Conservation (phyloP, 2,329 filamentous ascomycete genomes). For the Microcyclospora pomicola region DNA sequence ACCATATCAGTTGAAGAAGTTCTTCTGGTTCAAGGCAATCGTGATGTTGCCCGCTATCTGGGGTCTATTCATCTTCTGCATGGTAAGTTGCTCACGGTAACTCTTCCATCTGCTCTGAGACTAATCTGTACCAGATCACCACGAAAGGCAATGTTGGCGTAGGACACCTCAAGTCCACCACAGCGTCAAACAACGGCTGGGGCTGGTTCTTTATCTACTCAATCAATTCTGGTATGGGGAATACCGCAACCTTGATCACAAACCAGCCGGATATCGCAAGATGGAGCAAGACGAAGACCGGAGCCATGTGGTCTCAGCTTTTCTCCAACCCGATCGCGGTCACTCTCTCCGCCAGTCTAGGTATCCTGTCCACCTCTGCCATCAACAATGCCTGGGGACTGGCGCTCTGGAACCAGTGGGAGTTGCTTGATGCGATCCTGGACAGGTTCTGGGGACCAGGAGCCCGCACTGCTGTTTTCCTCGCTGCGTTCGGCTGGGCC, state of each 20-base stretch:
- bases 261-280: slow-evolving; percentile 36
- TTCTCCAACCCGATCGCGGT: slow-evolving; percentile 29
- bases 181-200: slow-evolving; percentile 11
- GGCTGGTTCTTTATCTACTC: slow-evolving; percentile 29
- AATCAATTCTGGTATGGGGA: slow-evolving; percentile 30
- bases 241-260: slow-evolving; percentile 30
- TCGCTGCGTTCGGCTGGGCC: slow-evolving; percentile 24
- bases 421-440: slow-evolving; percentile 23
- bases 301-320: slow-evolving; percentile 31
- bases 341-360: slow-evolving; percentile 29
- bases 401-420: slow-evolving; percentile 18
- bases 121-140: too few relatives aligned
- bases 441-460: slow-evolving; percentile 19
- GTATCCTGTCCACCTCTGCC: slow-evolving; percentile 32
- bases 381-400: slow-evolving; percentile 31
- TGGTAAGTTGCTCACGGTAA: slow-evolving; percentile 7
- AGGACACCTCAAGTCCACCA: slow-evolving; percentile 36
- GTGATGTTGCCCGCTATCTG: slow-evolving; percentile 25
- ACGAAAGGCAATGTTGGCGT: slow-evolving; percentile 18
- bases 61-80: slow-evolving; percentile 25
- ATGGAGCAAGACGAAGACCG: slow-evolving; percentile 26
- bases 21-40: slow-evolving; percentile 33
- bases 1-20: slow-evolving; percentile 31
- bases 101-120: too few relatives aligned
- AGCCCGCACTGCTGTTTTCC: slow-evolving; percentile 28